Percentiles rank a stretch among this genome's conserved stretches.
phyloP scores from a whole-genome alignment of 208 protist species.

The Balamuthia mandrillaris region DNA sequence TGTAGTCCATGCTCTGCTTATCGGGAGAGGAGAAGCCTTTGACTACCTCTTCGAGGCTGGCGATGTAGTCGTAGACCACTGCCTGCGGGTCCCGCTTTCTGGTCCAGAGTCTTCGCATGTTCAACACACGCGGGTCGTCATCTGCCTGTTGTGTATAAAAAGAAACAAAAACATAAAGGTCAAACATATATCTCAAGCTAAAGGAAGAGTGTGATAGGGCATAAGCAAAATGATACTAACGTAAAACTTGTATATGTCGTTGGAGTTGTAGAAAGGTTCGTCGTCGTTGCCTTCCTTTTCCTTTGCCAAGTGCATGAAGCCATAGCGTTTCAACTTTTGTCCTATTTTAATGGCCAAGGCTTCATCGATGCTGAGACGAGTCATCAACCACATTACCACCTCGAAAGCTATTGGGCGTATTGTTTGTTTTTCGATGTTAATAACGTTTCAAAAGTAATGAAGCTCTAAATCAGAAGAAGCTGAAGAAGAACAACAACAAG shows the following conservation, averaged over 20 bases:
- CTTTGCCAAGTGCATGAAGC: not conserved
- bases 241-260: constrained; percentile 12
- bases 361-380: constrained; percentile 21
- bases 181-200: too few relatives aligned
- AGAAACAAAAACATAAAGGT: too few relatives aligned
- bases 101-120: not conserved
- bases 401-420: too few relatives aligned
- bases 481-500: too few relatives aligned
- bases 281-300: constrained; percentile 5
- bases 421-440: too few relatives aligned
- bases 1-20: not conserved
- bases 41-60: too few relatives aligned
- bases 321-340: not conserved
- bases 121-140: constrained; percentile 1
- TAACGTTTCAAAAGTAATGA: too few relatives aligned
- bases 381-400: constrained; percentile 29
- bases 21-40: too few relatives aligned
- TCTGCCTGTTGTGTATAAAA: too few relatives aligned
- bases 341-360: not conserved
- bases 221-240: too few relatives aligned
- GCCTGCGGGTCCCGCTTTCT: not conserved
- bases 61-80: not conserved
- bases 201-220: too few relatives aligned
- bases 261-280: constrained; percentile 15
- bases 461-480: too few relatives aligned